Percentiles rank a stretch among this genome's conserved stretches.
These are phyloP conservation scores for Trichocomaceae sp. DNA, from an alignment of 2,329 filamentous ascomycete species.

Conservation along the genomic window DNA sequence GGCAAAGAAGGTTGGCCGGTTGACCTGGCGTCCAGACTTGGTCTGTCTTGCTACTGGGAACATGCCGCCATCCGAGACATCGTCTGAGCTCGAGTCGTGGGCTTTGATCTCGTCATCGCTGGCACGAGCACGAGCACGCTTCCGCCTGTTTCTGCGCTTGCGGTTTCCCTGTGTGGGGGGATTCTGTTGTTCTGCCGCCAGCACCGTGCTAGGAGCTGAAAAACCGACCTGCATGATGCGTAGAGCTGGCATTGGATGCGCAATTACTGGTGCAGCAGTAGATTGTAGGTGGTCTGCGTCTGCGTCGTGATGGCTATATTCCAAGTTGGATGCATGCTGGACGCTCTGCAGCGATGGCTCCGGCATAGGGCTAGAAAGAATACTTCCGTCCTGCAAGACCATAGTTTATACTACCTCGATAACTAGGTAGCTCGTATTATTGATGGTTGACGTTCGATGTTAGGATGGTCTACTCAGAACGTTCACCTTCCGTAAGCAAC, in stretches of 20 bases:
- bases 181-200: too few relatives aligned
- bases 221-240: slow-evolving; percentile 1
- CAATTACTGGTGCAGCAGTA: not conserved
- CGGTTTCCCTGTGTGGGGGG: too few relatives aligned
- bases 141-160: slow-evolving; percentile 20
- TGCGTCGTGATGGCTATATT: not conserved
- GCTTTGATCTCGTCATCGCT: slow-evolving; percentile 30
- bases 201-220: too few relatives aligned
- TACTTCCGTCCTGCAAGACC: slow-evolving; percentile 5
- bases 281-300: not conserved
- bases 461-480: too few relatives aligned
- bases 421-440: too few relatives aligned
- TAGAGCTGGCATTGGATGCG: slow-evolving; percentile 3
- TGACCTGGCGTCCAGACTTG: slow-evolving; percentile 67
- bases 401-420: slow-evolving; percentile 1
- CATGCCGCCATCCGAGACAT: slow-evolving; percentile 37
- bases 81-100: slow-evolving; percentile 31
- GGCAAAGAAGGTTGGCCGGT: slow-evolving; percentile 57
- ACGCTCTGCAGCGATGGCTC: not conserved
- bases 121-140: slow-evolving; percentile 20
- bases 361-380: slow-evolving; percentile 5
- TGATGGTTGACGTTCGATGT: too few relatives aligned
- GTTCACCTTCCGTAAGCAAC: not conserved
- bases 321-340: not conserved
- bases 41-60: slow-evolving; percentile 57